A percentile compares a stretch with the other conserved stretches of the same genome.
Conservation (phyloP, 768 basidiomycete species). For the Phylloporus scabripes region DNA sequence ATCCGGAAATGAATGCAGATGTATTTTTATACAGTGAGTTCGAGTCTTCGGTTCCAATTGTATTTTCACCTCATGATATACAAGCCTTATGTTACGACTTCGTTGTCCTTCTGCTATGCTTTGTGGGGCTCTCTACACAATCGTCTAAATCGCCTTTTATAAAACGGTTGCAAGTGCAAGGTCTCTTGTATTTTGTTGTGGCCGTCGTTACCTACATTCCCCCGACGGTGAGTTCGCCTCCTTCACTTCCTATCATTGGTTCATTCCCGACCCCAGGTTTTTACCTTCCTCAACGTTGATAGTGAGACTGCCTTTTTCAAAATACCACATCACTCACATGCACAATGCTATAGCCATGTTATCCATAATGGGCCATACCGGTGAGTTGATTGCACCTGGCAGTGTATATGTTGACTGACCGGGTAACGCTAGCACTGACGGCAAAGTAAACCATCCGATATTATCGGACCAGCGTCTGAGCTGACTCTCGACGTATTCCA, state of each 20-base stretch:
- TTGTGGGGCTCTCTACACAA: constrained; percentile 13
- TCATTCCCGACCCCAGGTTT: constrained; percentile 7
- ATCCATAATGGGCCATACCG: background rate
- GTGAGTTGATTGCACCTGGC: constrained; percentile 3
- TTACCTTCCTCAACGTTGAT: constrained; percentile 2
- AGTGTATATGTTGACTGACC: background rate
- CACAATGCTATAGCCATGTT: constrained; percentile 4
- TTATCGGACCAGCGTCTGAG: background rate
- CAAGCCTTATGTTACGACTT: constrained; percentile 22
- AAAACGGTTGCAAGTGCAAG: constrained; percentile 17
- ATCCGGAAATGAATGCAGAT: constrained; percentile 1
- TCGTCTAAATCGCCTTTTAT: constrained; percentile 13
- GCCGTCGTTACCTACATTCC: constrained; percentile 14
- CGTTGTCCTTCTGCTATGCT: constrained; percentile 16
- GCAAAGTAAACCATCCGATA: constrained; percentile 10
- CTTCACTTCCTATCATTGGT: background rate
- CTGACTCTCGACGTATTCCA: background rate
- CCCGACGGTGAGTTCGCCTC: constrained; percentile 2
- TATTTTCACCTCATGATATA: background rate
- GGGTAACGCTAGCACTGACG: constrained; percentile 5
- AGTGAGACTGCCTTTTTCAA: background rate
- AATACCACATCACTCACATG: background rate
- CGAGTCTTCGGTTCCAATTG: background rate
- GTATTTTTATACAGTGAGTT: constrained; percentile 20
- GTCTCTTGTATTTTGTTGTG: constrained; percentile 19